phyloP scores from a whole-genome alignment of 805 yeast genomes.

The Yarrowia bubula region DNA sequence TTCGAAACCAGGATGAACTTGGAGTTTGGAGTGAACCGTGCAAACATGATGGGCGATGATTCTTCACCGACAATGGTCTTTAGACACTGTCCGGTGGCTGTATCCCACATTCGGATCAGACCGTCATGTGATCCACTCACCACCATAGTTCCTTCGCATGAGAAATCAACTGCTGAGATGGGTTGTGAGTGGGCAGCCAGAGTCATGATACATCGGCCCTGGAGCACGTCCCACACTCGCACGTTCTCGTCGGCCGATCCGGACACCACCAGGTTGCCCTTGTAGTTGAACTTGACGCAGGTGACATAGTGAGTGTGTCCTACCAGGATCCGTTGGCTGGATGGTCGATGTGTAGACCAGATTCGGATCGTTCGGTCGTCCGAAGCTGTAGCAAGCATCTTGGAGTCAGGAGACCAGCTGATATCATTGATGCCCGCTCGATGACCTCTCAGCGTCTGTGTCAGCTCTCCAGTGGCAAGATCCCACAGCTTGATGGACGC shows the following conservation, averaged over 20 bases:
- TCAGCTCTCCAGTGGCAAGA: conserved; percentile 37
- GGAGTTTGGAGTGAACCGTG: conserved; percentile 76
- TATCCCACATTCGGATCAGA: conserved; percentile 80
- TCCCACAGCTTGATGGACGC: conserved; percentile 60
- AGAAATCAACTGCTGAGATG: conserved; percentile 68
- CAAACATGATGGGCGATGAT: conserved; percentile 62
- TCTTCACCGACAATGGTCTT: conserved; percentile 75
- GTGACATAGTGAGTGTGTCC: conserved; percentile 88
- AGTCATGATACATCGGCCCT: conserved; percentile 70
- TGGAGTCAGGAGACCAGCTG: conserved; percentile 72
- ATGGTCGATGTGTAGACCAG: conserved; percentile 51
- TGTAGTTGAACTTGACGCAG: conserved; percentile 62
- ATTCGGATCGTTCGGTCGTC: conserved; percentile 80
- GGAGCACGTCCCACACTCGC: conserved; percentile 79
- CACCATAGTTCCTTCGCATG: conserved; percentile 76
- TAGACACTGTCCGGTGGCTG: conserved; percentile 85
- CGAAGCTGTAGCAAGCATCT: conserved; percentile 74
- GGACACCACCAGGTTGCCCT: conserved; percentile 75
- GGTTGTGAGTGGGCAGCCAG: conserved; percentile 93
- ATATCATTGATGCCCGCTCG: conserved; percentile 69
- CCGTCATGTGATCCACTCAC: conserved; percentile 92
- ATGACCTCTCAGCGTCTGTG: conserved; percentile 54
- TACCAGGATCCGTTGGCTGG: conserved; percentile 49
- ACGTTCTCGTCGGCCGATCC: conserved; percentile 91
- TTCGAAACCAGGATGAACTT: conserved; percentile 74